phyloP scores from a whole-genome alignment of 306 rosid species.

The Pyrus bretschneideri region DNA sequence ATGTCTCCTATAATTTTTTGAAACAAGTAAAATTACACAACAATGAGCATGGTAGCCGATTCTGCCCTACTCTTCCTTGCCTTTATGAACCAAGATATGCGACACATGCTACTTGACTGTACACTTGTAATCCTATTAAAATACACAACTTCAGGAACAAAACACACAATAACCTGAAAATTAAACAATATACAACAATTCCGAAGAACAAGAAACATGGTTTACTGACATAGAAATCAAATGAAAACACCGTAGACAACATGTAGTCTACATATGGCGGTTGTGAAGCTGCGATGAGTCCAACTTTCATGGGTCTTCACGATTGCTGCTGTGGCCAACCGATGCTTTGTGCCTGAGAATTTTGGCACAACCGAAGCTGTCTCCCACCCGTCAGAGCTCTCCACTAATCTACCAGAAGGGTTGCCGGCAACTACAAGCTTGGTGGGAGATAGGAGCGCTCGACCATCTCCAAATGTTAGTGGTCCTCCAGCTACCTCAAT shows the following conservation, averaged over 20 bases:
- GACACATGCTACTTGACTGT: constrained; percentile 76
- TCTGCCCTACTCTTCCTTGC: constrained; percentile 75
- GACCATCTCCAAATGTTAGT: constrained; percentile 67
- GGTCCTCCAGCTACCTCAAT: constrained; percentile 49
- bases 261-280: neutral
- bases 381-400: constrained; percentile 86
- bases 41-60: constrained; percentile 18
- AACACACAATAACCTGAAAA: constrained; percentile 2
- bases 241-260: neutral
- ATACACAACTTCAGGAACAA: constrained; percentile 2
- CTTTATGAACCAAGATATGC: constrained; percentile 80
- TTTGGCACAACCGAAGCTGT: constrained; percentile 54
- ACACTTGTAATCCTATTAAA: constrained; percentile 71
- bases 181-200: constrained; percentile 8
- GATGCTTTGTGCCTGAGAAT: constrained; percentile 65
- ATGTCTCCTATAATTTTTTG: neutral
- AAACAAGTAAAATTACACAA: constrained; percentile 5
- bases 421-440: constrained; percentile 76
- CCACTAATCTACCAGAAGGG: constrained; percentile 74
- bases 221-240: neutral
- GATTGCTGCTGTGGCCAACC: constrained; percentile 76
- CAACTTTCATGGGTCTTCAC: constrained; percentile 41
- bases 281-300: neutral
- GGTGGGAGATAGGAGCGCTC: constrained; percentile 61
- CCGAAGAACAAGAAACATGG: neutral